Evolutionary conservation across 2,329 filamentous ascomycete genomes (phyloP).

Genomic region (Talaromyces funiculosus): DNA sequence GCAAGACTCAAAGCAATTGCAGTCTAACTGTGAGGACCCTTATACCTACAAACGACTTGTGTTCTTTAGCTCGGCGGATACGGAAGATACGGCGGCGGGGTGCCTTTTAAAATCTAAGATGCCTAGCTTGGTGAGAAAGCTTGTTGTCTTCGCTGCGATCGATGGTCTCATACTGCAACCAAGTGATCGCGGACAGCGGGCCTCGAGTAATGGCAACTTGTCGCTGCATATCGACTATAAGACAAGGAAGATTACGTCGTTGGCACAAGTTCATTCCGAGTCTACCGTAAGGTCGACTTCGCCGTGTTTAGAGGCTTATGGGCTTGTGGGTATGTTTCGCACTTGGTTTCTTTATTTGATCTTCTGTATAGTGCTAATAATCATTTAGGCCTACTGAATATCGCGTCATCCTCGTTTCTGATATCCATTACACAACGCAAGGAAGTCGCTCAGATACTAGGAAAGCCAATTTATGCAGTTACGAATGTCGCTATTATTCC

Average conservation of each 20-base stretch:
- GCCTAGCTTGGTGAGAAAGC: conserved; percentile 72
- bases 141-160: conserved; percentile 71
- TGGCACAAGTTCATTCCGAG: conserved; percentile 31
- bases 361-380: neutral
- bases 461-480: conserved; percentile 76
- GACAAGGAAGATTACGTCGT: conserved; percentile 47
- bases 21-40: too few species aligned
- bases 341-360: neutral
- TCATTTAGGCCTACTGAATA: conserved; percentile 67
- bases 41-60: too few species aligned
- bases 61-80: too few species aligned
- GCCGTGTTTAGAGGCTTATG: conserved; percentile 43
- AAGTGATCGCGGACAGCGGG: conserved; percentile 41
- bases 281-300: conserved; percentile 25
- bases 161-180: conserved; percentile 81
- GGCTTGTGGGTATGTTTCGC: conserved; percentile 50
- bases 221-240: conserved; percentile 67
- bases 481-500: conserved; percentile 90
- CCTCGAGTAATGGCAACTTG: conserved; percentile 23
- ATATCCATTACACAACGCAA: conserved; percentile 80
- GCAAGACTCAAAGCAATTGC: neutral
- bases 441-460: conserved; percentile 81
- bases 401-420: conserved; percentile 76
- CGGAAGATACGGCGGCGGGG: neutral
- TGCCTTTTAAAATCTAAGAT: conserved; percentile 41